These are phyloP conservation scores for Aspergillus calidoustus DNA, from an alignment of 2,329 filamentous ascomycete species.

Conservation along the genomic window DNA sequence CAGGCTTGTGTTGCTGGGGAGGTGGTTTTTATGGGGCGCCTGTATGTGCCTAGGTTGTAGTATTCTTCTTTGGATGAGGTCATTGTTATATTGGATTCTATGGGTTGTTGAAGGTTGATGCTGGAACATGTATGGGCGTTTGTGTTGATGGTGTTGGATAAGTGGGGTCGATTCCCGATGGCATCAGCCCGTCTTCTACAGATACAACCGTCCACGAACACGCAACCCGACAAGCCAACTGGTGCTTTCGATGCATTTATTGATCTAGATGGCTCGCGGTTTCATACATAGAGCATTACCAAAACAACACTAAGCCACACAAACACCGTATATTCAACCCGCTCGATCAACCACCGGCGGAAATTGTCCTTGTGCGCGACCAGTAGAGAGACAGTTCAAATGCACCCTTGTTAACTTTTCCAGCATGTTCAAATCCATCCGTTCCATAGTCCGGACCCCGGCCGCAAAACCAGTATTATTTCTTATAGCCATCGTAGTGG, in stretches of 20 bases:
- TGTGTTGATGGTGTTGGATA: neutral
- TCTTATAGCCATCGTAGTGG: slow-evolving; percentile 22
- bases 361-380: neutral
- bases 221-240: neutral
- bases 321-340: slow-evolving; percentile 1
- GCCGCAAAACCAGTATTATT: slow-evolving; percentile 20
- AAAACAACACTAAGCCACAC: neutral
- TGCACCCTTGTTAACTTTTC: slow-evolving; percentile 10
- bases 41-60: slow-evolving; percentile 39
- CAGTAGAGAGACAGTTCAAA: neutral
- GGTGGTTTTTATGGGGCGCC: slow-evolving; percentile 38
- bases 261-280: slow-evolving; percentile 10
- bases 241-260: slow-evolving; percentile 9
- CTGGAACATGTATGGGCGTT: neutral
- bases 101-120: neutral
- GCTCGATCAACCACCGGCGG: neutral
- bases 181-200: neutral
- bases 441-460: slow-evolving; percentile 9
- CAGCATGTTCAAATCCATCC: neutral
- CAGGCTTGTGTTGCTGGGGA: slow-evolving; percentile 35
- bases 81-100: neutral
- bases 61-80: slow-evolving; percentile 16
- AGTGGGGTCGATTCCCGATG: slow-evolving; percentile 6
- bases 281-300: neutral
- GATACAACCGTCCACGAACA: neutral